Percentiles rank a stretch among this genome's conserved stretches.
Conservation (phyloP, 805 yeast genomes). For the Candida sakaeoensis region DNA sequence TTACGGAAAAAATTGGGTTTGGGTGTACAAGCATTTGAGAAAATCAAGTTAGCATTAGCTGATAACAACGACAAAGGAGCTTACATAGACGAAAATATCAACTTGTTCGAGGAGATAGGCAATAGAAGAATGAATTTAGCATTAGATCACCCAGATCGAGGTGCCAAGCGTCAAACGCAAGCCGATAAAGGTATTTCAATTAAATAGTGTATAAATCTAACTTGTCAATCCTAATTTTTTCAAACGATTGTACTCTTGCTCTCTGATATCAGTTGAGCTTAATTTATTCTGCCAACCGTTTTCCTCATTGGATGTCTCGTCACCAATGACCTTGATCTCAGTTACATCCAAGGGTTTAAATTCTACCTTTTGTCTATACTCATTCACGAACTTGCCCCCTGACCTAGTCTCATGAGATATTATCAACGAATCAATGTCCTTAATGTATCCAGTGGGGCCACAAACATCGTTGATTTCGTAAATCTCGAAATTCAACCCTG, state of each 20-base stretch:
- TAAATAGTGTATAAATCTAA: neutral
- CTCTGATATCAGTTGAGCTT: constrained; percentile 80
- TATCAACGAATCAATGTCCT: constrained; percentile 73
- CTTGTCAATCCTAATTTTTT: neutral
- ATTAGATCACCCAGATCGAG: constrained; percentile 84
- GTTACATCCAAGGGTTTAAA: constrained; percentile 43
- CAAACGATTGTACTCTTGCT: constrained; percentile 14
- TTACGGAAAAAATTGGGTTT: constrained; percentile 68
- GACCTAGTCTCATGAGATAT: constrained; percentile 73
- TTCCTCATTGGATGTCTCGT: constrained; percentile 34
- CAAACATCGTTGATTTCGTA: constrained; percentile 77
- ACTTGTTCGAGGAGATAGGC: constrained; percentile 52
- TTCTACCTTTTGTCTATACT: constrained; percentile 53
- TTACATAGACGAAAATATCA: constrained; percentile 45
- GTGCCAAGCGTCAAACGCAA: constrained; percentile 39
- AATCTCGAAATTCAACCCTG: constrained; percentile 42
- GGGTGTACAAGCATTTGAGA: constrained; percentile 76
- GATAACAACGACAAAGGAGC: constrained; percentile 37
- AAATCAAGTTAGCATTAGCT: constrained; percentile 62
- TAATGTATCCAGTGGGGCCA: constrained; percentile 85
- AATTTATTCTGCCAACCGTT: constrained; percentile 64
- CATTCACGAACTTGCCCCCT: constrained; percentile 76
- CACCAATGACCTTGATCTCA: constrained; percentile 58
- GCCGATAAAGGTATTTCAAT: constrained; percentile 44
- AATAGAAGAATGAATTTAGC: constrained; percentile 47